These are phyloP conservation scores for Cladosporium sp. DNA, from an alignment of 2,329 filamentous ascomycete species.

Conservation along the genomic window DNA sequence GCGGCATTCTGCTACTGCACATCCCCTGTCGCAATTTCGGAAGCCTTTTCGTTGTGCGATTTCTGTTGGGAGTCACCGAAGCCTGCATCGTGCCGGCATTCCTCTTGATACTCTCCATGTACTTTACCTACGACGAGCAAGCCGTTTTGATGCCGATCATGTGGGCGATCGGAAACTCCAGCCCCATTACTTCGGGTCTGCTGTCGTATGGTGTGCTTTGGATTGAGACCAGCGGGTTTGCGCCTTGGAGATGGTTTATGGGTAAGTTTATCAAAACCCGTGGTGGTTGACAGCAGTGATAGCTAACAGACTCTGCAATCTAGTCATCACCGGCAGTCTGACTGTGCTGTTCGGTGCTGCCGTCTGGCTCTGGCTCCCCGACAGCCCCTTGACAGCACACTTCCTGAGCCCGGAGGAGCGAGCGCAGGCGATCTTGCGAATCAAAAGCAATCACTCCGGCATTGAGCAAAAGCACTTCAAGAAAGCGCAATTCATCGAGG, in stretches of 20 bases:
- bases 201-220: no score
- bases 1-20: no score
- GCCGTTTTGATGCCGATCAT: conserved; percentile 64
- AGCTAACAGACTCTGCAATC: neutral
- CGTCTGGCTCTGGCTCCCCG: conserved; percentile 51
- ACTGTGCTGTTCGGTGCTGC: conserved; percentile 49
- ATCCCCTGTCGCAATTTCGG: no score
- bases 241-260: no score
- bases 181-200: conserved; percentile 60
- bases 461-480: neutral
- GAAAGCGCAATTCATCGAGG: conserved; percentile 2
- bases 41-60: conserved; percentile 52
- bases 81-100: conserved; percentile 65
- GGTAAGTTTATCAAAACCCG: conserved; percentile 58
- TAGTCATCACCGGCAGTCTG: neutral
- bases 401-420: conserved; percentile 52
- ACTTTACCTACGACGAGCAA: conserved; percentile 68
- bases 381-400: conserved; percentile 45
- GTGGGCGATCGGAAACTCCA: conserved; percentile 60
- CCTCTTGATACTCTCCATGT: conserved; percentile 62
- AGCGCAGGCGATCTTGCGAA: neutral
- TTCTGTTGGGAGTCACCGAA: conserved; percentile 65
- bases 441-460: neutral
- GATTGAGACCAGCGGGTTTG: no score
- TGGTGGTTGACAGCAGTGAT: neutral